Evolutionary conservation across 2,329 filamentous ascomycete species (phyloP).

Genomic region (Penicillium nordicum): DNA sequence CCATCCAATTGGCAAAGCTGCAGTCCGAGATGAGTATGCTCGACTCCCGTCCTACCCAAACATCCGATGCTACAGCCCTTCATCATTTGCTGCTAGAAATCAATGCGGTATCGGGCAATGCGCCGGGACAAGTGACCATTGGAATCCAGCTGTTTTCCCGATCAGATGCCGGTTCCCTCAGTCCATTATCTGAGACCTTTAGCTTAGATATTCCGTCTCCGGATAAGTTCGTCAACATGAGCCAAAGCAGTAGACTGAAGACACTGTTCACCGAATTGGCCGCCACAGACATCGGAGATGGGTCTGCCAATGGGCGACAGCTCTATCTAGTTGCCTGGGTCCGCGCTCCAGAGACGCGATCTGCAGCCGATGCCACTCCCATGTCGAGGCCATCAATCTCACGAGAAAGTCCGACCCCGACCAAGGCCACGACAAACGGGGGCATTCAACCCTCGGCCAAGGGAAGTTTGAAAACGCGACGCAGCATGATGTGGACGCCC

Average conservation of each 20-base stretch:
- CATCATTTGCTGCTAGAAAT: conserved; percentile 83
- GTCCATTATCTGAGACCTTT: conserved; percentile 77
- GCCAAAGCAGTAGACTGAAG: conserved; percentile 66
- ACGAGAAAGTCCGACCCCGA: conserved; percentile 31
- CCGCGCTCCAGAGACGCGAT: conserved; percentile 55
- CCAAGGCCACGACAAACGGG: conserved; percentile 24
- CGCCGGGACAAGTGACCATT: conserved; percentile 71
- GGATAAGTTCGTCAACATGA: conserved; percentile 64
- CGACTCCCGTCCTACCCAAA: conserved; percentile 70
- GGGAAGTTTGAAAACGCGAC: conserved; percentile 39
- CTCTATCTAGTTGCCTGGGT: conserved; percentile 83
- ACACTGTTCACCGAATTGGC: conserved; percentile 86
- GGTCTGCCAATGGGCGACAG: conserved; percentile 61
- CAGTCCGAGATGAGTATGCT: conserved; percentile 96
- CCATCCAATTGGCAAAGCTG: conserved; percentile 82
- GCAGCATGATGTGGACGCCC: conserved; percentile 46
- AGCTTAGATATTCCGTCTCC: conserved; percentile 72
- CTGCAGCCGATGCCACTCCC: conserved; percentile 21
- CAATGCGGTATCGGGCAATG: conserved; percentile 73
- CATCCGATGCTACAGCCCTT: conserved; percentile 64
- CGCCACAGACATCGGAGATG: conserved; percentile 67
- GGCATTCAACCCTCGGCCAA: conserved; percentile 33
- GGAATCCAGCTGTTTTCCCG: conserved; percentile 76
- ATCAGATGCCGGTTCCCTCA: conserved; percentile 58
- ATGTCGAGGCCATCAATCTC: conserved; percentile 33